Percentiles rank a stretch among this genome's conserved stretches.
Conservation (phyloP, 495 filamentous ascomycete genomes). For the Tuber borchii region DNA sequence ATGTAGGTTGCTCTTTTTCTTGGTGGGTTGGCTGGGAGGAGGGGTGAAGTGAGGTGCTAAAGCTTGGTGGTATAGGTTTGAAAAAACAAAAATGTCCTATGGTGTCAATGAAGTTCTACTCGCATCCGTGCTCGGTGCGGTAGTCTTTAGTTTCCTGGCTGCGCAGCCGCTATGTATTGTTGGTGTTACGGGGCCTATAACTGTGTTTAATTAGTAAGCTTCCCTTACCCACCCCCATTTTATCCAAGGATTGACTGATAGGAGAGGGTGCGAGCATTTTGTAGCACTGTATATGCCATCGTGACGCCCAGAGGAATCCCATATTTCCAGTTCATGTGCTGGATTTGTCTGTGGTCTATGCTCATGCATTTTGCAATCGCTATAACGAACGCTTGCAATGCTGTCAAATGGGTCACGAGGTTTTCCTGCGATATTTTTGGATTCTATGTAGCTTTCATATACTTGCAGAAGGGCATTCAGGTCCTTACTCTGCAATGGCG, state of each 20-base stretch:
- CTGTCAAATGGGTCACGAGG: conserved; percentile 69
- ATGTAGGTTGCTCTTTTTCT: conserved; percentile 51
- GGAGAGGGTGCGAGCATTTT: conserved; percentile 16
- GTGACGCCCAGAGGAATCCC: conserved; percentile 61
- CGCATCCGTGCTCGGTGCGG: conserved; percentile 66
- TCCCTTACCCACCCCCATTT: conserved; percentile 7
- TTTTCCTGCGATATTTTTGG: conserved; percentile 82
- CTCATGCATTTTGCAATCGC: conserved; percentile 75
- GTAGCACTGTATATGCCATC: conserved; percentile 72
- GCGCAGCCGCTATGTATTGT: conserved; percentile 82
- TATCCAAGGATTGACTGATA: neutral
- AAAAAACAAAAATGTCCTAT: conserved; percentile 69
- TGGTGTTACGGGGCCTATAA: conserved; percentile 74
- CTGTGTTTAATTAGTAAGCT: conserved; percentile 72
- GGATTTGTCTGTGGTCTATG: conserved; percentile 78
- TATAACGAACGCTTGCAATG: conserved; percentile 74
- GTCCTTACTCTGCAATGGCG: conserved; percentile 61
- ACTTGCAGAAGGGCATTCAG: conserved; percentile 77
- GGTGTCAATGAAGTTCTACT: conserved; percentile 81
- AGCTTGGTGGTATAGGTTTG: conserved; percentile 42
- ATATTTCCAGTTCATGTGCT: conserved; percentile 77
- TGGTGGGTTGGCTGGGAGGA: neutral
- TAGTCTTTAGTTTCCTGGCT: conserved; percentile 68
- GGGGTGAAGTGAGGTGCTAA: neutral
- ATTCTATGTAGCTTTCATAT: conserved; percentile 82